Evolutionary conservation across 2,329 filamentous ascomycete species (phyloP), one percentile per base, ranked within the genome.

Genomic region (Colletotrichum gloeosporioides): DNA sequence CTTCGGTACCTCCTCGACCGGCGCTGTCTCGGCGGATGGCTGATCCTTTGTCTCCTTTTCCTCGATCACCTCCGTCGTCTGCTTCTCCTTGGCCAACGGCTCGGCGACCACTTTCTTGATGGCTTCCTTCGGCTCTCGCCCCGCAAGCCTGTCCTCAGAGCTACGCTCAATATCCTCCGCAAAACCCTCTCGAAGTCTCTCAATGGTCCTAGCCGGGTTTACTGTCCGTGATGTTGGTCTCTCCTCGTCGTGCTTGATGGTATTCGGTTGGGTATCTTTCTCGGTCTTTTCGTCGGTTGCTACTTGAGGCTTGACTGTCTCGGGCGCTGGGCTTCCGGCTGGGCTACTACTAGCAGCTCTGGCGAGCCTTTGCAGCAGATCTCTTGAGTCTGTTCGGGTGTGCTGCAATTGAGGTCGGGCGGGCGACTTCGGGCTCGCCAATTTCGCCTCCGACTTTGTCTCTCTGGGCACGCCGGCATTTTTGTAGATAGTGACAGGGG

Each of bases 361-460:
- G 27, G 89, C 87, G 78, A 92, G 83, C 69, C 86, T 86, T 75
- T 87, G 87, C 66, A 91, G 82, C 61, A 91, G 74, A 55, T 91
- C 89, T 53, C 85, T 84, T 5, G 88, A 88, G 73, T 90, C 87
- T 27, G 83, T 84, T 22, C 81, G 80, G 8, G 79, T 78, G 39
- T 82, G 78, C 27, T 78, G 69, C 8, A 31, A 36, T 9, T 44
- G 18, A 13, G 53, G 65, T 49, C 73, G 44, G 18, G 25, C 6
- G 8, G 61, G 65, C 25, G 44, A 34, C 32, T 74, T 64, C 55
- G 64, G 61, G 67, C 55, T 75, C 75, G 57, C 59, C 71, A 16
- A 76, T 71, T 78, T 44, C 61, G 76, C 34, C 22, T 68, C 78
- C 16, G 77, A 73, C 12, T 73, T 67, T 5, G 53, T 36, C 13